Percentiles rank a stretch among this genome's conserved stretches.
Evolutionary conservation across 2,329 filamentous ascomycete genomes (phyloP).

Genomic region (Myriosclerotinia curreyana): DNA sequence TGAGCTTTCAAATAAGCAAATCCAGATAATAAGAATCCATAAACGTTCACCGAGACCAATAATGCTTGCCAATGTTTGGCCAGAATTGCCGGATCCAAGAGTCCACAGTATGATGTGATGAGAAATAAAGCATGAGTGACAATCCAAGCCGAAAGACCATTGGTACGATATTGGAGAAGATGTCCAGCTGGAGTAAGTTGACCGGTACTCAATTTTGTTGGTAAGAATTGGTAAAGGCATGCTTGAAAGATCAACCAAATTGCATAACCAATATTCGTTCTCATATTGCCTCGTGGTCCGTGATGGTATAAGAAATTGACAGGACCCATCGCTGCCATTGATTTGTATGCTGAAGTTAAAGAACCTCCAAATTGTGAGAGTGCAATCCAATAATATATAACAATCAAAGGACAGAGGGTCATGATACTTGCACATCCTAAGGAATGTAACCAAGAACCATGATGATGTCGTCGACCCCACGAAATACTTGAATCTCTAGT

Average conservation of each 20-base stretch:
- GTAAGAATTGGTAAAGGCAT: slow-evolving; percentile 40
- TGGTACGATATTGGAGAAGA: slow-evolving; percentile 45
- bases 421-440: slow-evolving; percentile 32
- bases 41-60: slow-evolving; percentile 43
- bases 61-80: slow-evolving; percentile 45
- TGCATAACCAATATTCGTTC: slow-evolving; percentile 33
- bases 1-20: slow-evolving; percentile 44
- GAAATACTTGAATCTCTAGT: slow-evolving; percentile 27
- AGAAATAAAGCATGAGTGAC: slow-evolving; percentile 41
- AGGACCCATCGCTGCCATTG: slow-evolving; percentile 22
- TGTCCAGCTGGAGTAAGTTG: slow-evolving; percentile 46
- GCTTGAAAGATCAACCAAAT: slow-evolving; percentile 41
- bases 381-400: slow-evolving; percentile 33
- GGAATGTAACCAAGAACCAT: slow-evolving; percentile 33
- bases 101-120: slow-evolving; percentile 33
- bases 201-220: slow-evolving; percentile 39
- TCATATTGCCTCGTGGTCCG: slow-evolving; percentile 24
- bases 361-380: slow-evolving; percentile 31
- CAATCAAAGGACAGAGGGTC: slow-evolving; percentile 28
- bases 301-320: slow-evolving; percentile 26
- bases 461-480: slow-evolving; percentile 33
- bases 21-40: slow-evolving; percentile 38
- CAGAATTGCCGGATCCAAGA: slow-evolving; percentile 43
- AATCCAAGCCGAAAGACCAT: slow-evolving; percentile 44
- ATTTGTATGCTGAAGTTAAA: slow-evolving; percentile 24